Evolutionary conservation across 1,139 yeast species (phyloP).

Genomic region (Sugiyamaella pinicola): DNA sequence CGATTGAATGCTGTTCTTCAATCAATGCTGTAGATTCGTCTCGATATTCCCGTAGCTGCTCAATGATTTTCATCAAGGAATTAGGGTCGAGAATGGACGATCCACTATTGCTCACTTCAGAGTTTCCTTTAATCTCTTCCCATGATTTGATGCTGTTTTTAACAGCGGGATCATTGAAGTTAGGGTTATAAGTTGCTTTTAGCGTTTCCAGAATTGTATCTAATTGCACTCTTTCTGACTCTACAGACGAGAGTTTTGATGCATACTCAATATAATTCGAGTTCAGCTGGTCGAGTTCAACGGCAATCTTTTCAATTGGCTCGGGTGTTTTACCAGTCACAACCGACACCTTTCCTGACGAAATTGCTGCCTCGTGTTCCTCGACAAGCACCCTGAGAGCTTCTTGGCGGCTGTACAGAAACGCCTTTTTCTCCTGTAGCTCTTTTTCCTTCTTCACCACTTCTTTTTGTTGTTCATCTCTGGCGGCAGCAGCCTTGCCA

Average conservation of each 20-base stretch:
- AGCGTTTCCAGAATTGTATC: conserved; percentile 52
- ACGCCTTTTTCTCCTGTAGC: conserved; percentile 26
- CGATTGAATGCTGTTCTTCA: conserved; percentile 5
- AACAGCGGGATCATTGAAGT: conserved; percentile 87
- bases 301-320: conserved; percentile 24
- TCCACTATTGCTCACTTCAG: conserved; percentile 11
- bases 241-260: conserved; percentile 5
- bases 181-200: conserved; percentile 72
- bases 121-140: conserved; percentile 43
- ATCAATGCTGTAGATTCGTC: conserved; percentile 8
- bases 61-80: neutral
- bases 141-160: conserved; percentile 66
- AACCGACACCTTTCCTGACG: conserved; percentile 34
- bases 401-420: conserved; percentile 31
- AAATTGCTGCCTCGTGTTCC: conserved; percentile 27
- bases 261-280: neutral
- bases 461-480: conserved; percentile 34
- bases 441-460: conserved; percentile 30
- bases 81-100: neutral
- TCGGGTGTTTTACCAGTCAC: conserved; percentile 29
- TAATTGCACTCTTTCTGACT: conserved; percentile 38
- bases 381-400: conserved; percentile 40
- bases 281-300: conserved; percentile 11
- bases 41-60: conserved; percentile 12
- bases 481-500: conserved; percentile 34